A percentile compares a stretch with the other conserved stretches of the same genome.
Evolutionary conservation across 176 grass and related monocot species (phyloP).

Genomic region (Bothriochloa decipiens): DNA sequence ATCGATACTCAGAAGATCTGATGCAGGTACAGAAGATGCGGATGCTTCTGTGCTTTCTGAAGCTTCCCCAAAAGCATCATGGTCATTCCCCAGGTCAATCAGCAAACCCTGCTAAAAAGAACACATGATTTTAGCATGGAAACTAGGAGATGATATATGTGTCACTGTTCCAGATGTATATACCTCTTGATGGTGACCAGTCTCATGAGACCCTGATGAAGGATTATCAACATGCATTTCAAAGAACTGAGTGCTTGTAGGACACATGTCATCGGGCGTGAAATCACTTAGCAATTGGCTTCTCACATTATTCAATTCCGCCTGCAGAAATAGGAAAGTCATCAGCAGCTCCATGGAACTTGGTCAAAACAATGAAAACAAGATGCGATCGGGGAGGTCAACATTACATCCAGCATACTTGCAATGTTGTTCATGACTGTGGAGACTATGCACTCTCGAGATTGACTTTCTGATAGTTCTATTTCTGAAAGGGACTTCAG

Average conservation of each 20-base stretch:
- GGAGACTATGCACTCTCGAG: conserved; percentile 87
- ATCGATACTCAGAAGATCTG: conserved; percentile 80
- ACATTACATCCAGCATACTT: conserved; percentile 80
- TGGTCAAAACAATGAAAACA: conserved; percentile 21
- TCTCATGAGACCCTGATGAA: conserved; percentile 51
- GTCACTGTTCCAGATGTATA: neutral
- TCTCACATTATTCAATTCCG: conserved; percentile 73
- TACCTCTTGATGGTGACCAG: conserved; percentile 58
- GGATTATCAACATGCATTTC: conserved; percentile 51
- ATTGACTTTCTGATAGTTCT: conserved; percentile 85
- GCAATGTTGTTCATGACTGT: conserved; percentile 78
- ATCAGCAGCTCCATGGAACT: conserved; percentile 37
- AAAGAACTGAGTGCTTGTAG: conserved; percentile 69
- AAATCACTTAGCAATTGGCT: conserved; percentile 84
- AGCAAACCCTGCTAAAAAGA: conserved; percentile 60
- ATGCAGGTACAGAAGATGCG: conserved; percentile 44
- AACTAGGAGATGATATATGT: conserved; percentile 29
- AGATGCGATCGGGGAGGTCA: conserved; percentile 34
- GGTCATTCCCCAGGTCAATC: conserved; percentile 58
- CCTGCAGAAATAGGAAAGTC: conserved; percentile 57
- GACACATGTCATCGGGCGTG: conserved; percentile 89
- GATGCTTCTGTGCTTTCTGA: conserved; percentile 61
- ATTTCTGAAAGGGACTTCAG: conserved; percentile 75
- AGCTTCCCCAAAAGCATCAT: conserved; percentile 78
- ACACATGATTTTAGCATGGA: conserved; percentile 28